phyloP scores from a whole-genome alignment of 371 early-diverging fungal species.

The Batkoa obscura region DNA sequence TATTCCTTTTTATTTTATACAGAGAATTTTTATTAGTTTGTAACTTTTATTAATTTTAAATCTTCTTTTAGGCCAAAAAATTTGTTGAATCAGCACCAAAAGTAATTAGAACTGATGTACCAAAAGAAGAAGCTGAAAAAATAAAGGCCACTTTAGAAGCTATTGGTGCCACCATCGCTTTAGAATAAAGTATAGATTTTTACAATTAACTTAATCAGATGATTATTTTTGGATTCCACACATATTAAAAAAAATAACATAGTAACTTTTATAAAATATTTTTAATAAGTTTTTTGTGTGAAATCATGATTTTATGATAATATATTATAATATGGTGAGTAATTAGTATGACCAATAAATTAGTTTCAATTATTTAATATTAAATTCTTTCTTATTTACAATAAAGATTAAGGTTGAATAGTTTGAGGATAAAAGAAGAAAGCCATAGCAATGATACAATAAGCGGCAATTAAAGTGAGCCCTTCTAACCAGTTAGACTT shows the following conservation, averaged over 20 bases:
- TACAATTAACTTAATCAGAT: too few relatives aligned
- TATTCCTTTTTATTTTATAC: background rate
- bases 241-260: too few relatives aligned
- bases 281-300: too few relatives aligned
- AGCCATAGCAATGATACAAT: conserved; percentile 55
- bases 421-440: conserved; percentile 41
- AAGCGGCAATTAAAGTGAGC: conserved; percentile 44
- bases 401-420: too few relatives aligned
- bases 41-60: background rate
- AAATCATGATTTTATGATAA: too few relatives aligned
- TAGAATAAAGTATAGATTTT: conserved; percentile 51
- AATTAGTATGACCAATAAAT: too few relatives aligned
- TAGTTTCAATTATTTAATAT: too few relatives aligned
- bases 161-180: conserved; percentile 73
- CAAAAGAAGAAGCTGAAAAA: conserved; percentile 96
- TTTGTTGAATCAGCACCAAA: conserved; percentile 95
- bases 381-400: too few relatives aligned
- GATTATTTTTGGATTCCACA: too few relatives aligned
- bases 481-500: conserved; percentile 78
- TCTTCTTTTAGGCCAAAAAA: conserved; percentile 66
- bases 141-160: conserved; percentile 87
- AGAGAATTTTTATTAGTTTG: too few relatives aligned
- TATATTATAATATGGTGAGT: too few relatives aligned
- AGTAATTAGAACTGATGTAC: conserved; percentile 70
- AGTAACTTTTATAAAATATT: too few relatives aligned